A percentile compares a stretch with the other conserved stretches of the same genome.
phyloP scores from a whole-genome alignment of 306 rosid genomes.

The Comarum palustre region DNA sequence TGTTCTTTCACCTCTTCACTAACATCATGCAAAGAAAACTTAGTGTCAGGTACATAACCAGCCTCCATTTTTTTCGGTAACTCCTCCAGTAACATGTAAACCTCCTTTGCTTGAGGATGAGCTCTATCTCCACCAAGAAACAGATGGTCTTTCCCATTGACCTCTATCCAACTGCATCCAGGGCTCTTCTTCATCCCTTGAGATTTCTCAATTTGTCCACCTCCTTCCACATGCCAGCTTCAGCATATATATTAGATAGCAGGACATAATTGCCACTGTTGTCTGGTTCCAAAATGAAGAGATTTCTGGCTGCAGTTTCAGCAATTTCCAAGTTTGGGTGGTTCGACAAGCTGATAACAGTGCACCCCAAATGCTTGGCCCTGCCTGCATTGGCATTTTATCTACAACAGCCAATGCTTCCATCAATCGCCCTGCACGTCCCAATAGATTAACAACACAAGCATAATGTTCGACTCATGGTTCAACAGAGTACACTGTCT shows the following conservation, averaged over 20 bases:
- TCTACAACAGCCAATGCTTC: conserved; percentile 21
- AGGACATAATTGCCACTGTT: conserved; percentile 31
- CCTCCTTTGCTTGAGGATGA: conserved; percentile 26
- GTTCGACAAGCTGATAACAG: conserved; percentile 27
- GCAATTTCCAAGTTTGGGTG: conserved; percentile 24
- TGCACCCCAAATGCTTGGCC: conserved; percentile 33
- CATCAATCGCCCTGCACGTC: conserved; percentile 28
- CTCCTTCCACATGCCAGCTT: conserved; percentile 30
- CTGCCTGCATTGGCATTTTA: conserved; percentile 22
- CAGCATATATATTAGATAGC: conserved; percentile 33
- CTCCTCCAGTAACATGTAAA: conserved; percentile 20
- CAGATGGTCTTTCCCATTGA: conserved; percentile 26
- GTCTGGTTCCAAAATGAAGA: conserved; percentile 27
- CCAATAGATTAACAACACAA: conserved; percentile 30
- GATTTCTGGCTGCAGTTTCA: conserved; percentile 21
- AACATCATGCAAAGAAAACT: conserved; percentile 26
- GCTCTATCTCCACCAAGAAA: conserved; percentile 33
- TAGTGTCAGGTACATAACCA: conserved; percentile 31
- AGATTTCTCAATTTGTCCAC: conserved; percentile 20
- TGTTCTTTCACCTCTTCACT: conserved; percentile 37
- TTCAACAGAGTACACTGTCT: conserved; percentile 9
- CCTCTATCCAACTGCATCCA: conserved; percentile 35
- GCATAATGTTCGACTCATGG: conserved; percentile 29
- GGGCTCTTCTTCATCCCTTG: conserved; percentile 34
- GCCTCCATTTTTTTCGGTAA: conserved; percentile 23